These are phyloP conservation scores for Tolypocladium ovalisporum DNA, from an alignment of 2,329 filamentous ascomycete genomes.

Conservation along the genomic window DNA sequence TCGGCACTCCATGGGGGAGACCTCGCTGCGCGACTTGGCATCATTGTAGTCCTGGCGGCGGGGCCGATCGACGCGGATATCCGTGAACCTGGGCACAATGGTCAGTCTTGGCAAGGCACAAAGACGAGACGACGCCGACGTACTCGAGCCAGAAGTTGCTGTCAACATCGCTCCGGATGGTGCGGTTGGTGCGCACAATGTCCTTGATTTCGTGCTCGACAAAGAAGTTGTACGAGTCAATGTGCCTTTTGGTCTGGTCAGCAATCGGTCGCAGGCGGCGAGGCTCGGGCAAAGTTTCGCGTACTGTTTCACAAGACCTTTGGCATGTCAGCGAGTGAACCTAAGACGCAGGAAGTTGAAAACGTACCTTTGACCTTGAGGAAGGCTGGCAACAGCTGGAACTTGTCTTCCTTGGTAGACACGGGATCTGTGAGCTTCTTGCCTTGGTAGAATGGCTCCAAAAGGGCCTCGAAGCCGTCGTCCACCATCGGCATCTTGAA, in stretches of 20 bases:
- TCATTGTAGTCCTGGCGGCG: constrained; percentile 69
- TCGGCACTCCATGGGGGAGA: constrained; percentile 94
- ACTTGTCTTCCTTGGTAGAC: constrained; percentile 71
- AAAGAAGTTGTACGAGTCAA: constrained; percentile 98
- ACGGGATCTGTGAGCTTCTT: constrained; percentile 57
- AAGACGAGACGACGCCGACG: constrained; percentile 3
- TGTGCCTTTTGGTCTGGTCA: constrained; percentile 43
- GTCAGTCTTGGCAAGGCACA: not conserved
- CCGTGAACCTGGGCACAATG: constrained; percentile 48
- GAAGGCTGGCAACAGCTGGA: constrained; percentile 94
- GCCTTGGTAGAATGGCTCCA: constrained; percentile 58
- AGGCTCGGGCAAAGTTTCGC: constrained; percentile 10
- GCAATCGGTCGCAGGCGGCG: not conserved
- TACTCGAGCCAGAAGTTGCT: constrained; percentile 81
- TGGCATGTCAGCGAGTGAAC: not conserved
- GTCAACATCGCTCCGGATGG: constrained; percentile 84
- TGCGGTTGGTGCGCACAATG: constrained; percentile 84
- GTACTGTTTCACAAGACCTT: constrained; percentile 75
- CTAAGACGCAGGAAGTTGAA: not conserved
- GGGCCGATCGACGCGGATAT: constrained; percentile 78
- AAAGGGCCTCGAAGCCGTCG: constrained; percentile 54
- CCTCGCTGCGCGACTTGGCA: constrained; percentile 56
- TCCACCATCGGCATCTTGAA: constrained; percentile 42
- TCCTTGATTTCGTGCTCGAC: constrained; percentile 95
- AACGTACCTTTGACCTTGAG: constrained; percentile 77